Conservation (phyloP, 345 rosid genomes). For the Aquilaria yunnanensis region DNA sequence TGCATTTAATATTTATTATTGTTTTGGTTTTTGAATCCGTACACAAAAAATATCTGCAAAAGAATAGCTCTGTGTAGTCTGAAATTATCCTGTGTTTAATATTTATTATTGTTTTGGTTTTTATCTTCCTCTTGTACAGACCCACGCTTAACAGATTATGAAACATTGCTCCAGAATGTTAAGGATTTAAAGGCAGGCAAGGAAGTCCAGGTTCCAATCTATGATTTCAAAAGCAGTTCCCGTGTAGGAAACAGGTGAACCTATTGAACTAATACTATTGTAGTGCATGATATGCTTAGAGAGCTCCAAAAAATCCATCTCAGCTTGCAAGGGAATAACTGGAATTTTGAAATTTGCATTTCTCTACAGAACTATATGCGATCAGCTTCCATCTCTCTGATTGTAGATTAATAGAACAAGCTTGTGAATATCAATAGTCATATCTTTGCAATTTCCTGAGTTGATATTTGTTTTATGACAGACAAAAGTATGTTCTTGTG, state of each 20-base stretch:
- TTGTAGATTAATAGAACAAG: neutral
- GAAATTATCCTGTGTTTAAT: too few species aligned
- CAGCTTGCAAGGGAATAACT: constrained; percentile 1
- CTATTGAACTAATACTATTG: neutral
- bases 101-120: constrained; percentile 1
- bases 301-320: constrained; percentile 10
- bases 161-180: constrained; percentile 74
- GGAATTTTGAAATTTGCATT: neutral
- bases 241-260: constrained; percentile 81
- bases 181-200: constrained; percentile 77
- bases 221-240: constrained; percentile 93
- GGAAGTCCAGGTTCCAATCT: constrained; percentile 76
- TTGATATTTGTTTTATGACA: neutral
- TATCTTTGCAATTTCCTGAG: neutral
- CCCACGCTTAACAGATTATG: constrained; percentile 96
- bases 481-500: constrained; percentile 18
- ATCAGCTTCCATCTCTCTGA: neutral
- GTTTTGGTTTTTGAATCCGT: constrained; percentile 1
- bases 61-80: too few species aligned
- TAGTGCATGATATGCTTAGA: constrained; percentile 7
- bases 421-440: neutral
- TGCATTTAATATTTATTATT: too few species aligned
- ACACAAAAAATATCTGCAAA: neutral
- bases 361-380: neutral
- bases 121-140: constrained; percentile 32